These are phyloP conservation scores for Pichia thaimueangensis DNA, from an alignment of 805 yeast genomes.

Conservation along the genomic window DNA sequence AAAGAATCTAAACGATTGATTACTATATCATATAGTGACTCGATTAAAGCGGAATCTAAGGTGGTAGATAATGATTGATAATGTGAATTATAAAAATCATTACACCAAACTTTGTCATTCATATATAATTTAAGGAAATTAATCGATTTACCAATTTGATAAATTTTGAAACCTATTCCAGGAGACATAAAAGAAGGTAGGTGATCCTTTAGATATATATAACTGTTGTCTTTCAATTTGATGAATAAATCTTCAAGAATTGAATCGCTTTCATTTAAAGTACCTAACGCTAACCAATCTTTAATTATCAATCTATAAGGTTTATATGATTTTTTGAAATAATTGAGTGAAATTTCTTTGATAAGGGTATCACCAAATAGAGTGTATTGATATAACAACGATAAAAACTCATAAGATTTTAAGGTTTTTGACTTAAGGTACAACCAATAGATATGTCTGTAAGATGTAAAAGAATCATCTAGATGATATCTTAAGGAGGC, in stretches of 20 bases:
- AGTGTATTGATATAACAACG: conserved; percentile 43
- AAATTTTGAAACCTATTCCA: conserved; percentile 39
- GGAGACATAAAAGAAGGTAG: conserved; percentile 42
- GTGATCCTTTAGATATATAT: conserved; percentile 15
- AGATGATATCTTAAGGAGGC: conserved; percentile 27
- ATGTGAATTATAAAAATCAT: conserved; percentile 7
- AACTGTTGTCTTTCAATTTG: background rate
- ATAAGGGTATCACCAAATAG: conserved; percentile 61
- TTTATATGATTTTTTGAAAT: conserved; percentile 40
- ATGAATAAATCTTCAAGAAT: conserved; percentile 59
- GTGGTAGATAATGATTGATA: conserved; percentile 26
- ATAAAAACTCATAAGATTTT: conserved; percentile 47
- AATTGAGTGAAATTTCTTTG: conserved; percentile 33
- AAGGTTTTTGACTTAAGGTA: conserved; percentile 26
- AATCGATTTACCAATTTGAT: conserved; percentile 66
- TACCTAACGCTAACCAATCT: conserved; percentile 69
- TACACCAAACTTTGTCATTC: conserved; percentile 5
- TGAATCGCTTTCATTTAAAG: conserved; percentile 31
- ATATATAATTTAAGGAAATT: conserved; percentile 30
- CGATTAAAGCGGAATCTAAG: conserved; percentile 21
- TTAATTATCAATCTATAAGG: conserved; percentile 59
- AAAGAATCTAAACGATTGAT: conserved; percentile 41
- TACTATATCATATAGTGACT: conserved; percentile 40
- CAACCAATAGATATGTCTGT: conserved; percentile 52
- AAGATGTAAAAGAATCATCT: conserved; percentile 43